These are phyloP conservation scores for Penicillium sp. DNA, from an alignment of 2,329 filamentous ascomycete species.

Conservation along the genomic window DNA sequence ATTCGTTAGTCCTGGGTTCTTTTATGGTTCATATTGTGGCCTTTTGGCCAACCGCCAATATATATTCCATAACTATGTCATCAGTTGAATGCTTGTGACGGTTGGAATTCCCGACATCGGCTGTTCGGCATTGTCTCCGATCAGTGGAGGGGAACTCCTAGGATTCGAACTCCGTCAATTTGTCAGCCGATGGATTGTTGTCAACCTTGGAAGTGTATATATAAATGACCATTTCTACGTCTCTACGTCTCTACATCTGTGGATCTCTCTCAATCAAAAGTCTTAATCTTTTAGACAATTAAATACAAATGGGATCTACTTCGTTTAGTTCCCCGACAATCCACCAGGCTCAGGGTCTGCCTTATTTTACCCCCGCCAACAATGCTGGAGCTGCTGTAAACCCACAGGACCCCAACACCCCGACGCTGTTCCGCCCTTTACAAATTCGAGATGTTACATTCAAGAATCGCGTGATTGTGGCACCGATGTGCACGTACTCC, in stretches of 20 bases:
- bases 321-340: slow-evolving; percentile 13
- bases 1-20: background rate
- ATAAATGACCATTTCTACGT: background rate
- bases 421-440: slow-evolving; percentile 59
- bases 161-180: background rate
- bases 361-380: slow-evolving; percentile 42
- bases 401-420: slow-evolving; percentile 38
- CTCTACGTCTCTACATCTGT: background rate
- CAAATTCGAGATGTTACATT: slow-evolving; percentile 57
- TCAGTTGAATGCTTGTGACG: background rate
- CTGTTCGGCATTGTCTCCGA: slow-evolving; percentile 1
- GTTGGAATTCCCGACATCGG: background rate
- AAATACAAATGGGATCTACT: slow-evolving; percentile 11
- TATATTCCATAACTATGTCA: no score
- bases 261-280: background rate
- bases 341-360: slow-evolving; percentile 27
- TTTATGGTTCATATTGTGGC: background rate
- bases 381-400: slow-evolving; percentile 38
- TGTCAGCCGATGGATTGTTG: slow-evolving; percentile 1
- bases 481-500: slow-evolving; percentile 66
- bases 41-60: background rate
- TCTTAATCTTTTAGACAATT: background rate
- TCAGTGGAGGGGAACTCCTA: background rate
- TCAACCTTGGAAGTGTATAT: background rate
- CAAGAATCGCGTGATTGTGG: slow-evolving; percentile 64